phyloP scores from a whole-genome alignment of 768 basidiomycete genomes.

The Russula emetica region DNA sequence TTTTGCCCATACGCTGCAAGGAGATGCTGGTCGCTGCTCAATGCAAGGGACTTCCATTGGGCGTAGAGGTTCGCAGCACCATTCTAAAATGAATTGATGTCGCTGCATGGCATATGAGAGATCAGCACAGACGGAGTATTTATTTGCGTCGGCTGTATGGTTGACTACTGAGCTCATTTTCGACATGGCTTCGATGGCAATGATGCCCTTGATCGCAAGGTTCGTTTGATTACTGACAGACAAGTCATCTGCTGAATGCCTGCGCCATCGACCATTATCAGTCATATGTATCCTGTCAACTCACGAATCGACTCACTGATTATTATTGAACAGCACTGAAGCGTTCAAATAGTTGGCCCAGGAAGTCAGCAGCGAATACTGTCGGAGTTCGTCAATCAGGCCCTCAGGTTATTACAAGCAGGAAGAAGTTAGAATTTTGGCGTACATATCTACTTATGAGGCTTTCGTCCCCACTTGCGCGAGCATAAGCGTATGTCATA shows the following conservation, averaged over 20 bases:
- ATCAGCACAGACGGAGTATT: constrained; percentile 31
- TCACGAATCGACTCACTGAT: constrained; percentile 48
- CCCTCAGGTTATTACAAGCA: no score
- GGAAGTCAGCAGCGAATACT: constrained; percentile 32
- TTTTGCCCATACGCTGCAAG: constrained; percentile 9
- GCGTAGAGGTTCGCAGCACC: constrained; percentile 2
- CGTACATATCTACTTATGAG: constrained; percentile 29
- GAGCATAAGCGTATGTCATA: constrained; percentile 34
- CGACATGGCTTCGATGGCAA: constrained; percentile 62
- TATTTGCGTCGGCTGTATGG: constrained; percentile 21
- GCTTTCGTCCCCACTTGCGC: constrained; percentile 29
- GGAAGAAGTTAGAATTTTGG: neutral
- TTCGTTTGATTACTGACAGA: constrained; percentile 55
- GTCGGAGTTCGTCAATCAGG: neutral
- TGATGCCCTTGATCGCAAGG: constrained; percentile 65
- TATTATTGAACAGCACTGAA: constrained; percentile 48
- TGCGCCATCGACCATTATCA: constrained; percentile 15
- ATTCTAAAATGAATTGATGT: constrained; percentile 6
- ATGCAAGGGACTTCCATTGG: constrained; percentile 19
- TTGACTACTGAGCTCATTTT: constrained; percentile 41
- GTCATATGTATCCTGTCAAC: constrained; percentile 38
- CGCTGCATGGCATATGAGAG: neutral
- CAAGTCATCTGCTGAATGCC: constrained; percentile 17
- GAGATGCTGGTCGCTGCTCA: constrained; percentile 8
- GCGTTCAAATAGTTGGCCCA: constrained; percentile 35